Conservation (phyloP, 257 asterid genomes). For the Pogostemon cablin region DNA sequence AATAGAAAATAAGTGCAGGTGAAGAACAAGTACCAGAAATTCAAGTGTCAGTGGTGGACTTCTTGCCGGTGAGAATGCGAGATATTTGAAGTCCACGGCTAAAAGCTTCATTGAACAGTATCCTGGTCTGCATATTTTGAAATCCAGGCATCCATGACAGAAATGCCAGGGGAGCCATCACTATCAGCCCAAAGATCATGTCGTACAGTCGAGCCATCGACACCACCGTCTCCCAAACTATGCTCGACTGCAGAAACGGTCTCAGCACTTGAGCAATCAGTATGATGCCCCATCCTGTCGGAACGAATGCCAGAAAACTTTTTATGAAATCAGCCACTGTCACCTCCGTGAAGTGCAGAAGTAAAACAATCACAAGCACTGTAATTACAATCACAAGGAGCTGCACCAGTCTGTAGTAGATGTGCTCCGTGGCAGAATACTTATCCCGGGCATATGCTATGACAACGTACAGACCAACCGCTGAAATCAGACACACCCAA, state of each 20-base stretch:
- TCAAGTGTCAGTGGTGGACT: constrained; percentile 43
- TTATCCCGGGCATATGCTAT: constrained; percentile 78
- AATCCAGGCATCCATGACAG: constrained; percentile 98
- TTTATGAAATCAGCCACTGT: constrained; percentile 54
- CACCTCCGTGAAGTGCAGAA: constrained; percentile 54
- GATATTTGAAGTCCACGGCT: constrained; percentile 97
- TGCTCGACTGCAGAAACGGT: constrained; percentile 77
- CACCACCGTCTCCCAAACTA: constrained; percentile 89
- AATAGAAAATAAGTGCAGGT: not conserved
- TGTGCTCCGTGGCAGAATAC: constrained; percentile 71
- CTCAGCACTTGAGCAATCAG: constrained; percentile 88
- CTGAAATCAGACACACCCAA: constrained; percentile 70
- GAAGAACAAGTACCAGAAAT: constrained; percentile 38
- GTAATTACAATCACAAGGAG: constrained; percentile 60
- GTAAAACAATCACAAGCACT: constrained; percentile 50
- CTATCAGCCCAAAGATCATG: constrained; percentile 79
- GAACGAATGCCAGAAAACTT: constrained; percentile 86
- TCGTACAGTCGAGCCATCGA: constrained; percentile 89
- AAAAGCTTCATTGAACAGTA: constrained; percentile 82
- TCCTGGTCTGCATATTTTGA: constrained; percentile 90
- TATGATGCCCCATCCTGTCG: constrained; percentile 97
- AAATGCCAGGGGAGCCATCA: constrained; percentile 83
- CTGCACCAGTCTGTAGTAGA: constrained; percentile 81
- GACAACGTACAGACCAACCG: constrained; percentile 56
- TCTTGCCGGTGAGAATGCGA: constrained; percentile 82